Evolutionary conservation across 345 rosid genomes (phyloP).

Genomic region (Geranium rotundifolium): DNA sequence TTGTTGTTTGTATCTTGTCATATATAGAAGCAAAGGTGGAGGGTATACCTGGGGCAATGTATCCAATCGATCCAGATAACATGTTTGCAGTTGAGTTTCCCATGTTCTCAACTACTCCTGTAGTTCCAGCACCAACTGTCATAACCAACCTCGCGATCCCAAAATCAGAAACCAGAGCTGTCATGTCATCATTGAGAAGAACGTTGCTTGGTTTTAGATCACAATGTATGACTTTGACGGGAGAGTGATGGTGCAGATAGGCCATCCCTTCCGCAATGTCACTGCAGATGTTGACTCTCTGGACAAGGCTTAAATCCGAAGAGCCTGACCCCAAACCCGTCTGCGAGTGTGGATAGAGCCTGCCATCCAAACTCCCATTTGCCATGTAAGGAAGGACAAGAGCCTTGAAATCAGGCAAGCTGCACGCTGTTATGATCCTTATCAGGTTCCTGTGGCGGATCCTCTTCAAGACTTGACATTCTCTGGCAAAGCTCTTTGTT

Average conservation of each 20-base stretch:
- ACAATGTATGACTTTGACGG: constrained; percentile 40
- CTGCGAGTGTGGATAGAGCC: constrained; percentile 31
- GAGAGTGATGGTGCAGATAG: constrained; percentile 56
- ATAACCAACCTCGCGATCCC: constrained; percentile 41
- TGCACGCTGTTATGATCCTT: constrained; percentile 47
- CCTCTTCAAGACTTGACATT: constrained; percentile 47
- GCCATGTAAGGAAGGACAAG: constrained; percentile 47
- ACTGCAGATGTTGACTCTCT: constrained; percentile 44
- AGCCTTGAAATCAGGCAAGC: constrained; percentile 50
- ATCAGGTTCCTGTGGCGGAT: constrained; percentile 48
- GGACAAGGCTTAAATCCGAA: constrained; percentile 33
- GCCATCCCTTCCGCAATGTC: constrained; percentile 58
- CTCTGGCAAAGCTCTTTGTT: constrained; percentile 44
- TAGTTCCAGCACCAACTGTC: constrained; percentile 24
- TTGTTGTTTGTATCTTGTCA: too few species aligned
- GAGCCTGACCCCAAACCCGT: constrained; percentile 18
- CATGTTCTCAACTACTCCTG: constrained; percentile 23
- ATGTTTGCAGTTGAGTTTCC: constrained; percentile 43
- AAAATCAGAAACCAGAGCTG: constrained; percentile 49
- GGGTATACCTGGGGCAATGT: constrained; percentile 47
- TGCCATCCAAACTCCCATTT: constrained; percentile 43
- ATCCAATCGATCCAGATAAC: constrained; percentile 40
- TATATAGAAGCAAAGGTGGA: too few species aligned
- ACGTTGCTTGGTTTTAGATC: constrained; percentile 57
- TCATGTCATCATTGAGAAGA: constrained; percentile 58